A percentile compares a stretch with the other conserved stretches of the same genome.
Conservation (phyloP, 345 rosid genomes). For the Hirschfeldia incana region DNA sequence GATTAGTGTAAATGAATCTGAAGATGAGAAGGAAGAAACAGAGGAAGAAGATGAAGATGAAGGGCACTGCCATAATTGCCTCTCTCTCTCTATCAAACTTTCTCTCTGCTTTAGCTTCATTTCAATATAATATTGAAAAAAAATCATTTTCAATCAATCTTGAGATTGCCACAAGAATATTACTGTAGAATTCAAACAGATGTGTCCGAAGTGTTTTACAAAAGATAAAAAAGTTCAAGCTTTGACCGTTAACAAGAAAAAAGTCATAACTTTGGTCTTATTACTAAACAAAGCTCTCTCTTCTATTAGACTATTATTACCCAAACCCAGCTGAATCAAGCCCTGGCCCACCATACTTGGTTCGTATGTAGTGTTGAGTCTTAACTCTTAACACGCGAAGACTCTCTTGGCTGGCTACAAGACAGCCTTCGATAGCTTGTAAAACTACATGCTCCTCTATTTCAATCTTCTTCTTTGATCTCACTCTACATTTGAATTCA, state of each 20-base stretch:
- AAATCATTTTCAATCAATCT: background rate
- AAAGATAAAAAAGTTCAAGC: background rate
- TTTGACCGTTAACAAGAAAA: slow-evolving; percentile 6
- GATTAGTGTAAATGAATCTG: slow-evolving; percentile 37
- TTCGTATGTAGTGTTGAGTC: slow-evolving; percentile 68
- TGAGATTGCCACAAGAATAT: background rate
- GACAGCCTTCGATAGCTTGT: slow-evolving; percentile 82
- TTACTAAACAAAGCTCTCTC: slow-evolving; percentile 55
- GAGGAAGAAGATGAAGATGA: slow-evolving; percentile 21
- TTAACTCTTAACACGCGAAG: slow-evolving; percentile 69
- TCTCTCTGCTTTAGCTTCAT: background rate
- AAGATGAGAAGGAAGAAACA: slow-evolving; percentile 33
- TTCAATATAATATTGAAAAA: background rate
- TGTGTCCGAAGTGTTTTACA: slow-evolving; percentile 1
- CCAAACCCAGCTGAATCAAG: slow-evolving; percentile 58
- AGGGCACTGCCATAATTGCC: slow-evolving; percentile 7
- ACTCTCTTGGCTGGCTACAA: slow-evolving; percentile 65
- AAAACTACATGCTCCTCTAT: slow-evolving; percentile 60
- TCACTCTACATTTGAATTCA: slow-evolving; percentile 92
- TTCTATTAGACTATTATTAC: slow-evolving; percentile 41
- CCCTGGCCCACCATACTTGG: slow-evolving; percentile 55
- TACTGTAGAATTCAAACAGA: background rate
- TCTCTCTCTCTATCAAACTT: background rate
- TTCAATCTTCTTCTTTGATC: slow-evolving; percentile 73
- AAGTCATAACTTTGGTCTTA: slow-evolving; percentile 48